Evolutionary conservation across 2,329 filamentous ascomycete species (phyloP).

Genomic region (Pseudocercospora fijiensis): DNA sequence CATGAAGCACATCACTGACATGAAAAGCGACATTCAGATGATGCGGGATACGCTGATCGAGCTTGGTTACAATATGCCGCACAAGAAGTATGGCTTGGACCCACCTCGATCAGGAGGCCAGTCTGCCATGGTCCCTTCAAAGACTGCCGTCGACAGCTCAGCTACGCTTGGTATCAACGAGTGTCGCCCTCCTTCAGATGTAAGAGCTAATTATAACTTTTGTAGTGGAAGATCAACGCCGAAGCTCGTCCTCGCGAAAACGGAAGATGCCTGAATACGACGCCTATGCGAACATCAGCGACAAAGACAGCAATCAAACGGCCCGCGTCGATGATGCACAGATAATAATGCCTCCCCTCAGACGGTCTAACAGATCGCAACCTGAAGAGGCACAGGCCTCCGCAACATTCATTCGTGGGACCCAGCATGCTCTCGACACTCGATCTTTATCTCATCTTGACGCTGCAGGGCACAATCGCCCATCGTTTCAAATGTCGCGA

Average conservation of each 20-base stretch:
- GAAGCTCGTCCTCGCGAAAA: slow-evolving; percentile 34
- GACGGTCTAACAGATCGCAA: not conserved
- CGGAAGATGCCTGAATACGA: slow-evolving; percentile 34
- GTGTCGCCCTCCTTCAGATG: not conserved
- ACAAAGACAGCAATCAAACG: slow-evolving; percentile 14
- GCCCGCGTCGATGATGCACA: not conserved
- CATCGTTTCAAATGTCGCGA: not conserved
- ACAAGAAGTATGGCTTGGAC: slow-evolving; percentile 27
- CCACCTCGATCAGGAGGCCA: not conserved
- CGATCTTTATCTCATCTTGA: not conserved
- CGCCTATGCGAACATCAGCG: slow-evolving; percentile 11
- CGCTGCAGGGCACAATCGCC: not conserved
- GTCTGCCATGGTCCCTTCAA: not conserved
- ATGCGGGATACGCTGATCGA: slow-evolving; percentile 32
- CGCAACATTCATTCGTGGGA: not conserved
- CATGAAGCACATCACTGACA: slow-evolving; percentile 1
- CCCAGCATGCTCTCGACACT: not conserved
- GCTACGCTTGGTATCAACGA: slow-evolving; percentile 20
- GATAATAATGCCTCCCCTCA: slow-evolving; percentile 12
- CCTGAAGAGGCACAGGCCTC: not conserved
- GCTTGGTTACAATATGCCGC: slow-evolving; percentile 36
- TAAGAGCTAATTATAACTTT: not conserved
- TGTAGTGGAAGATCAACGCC: slow-evolving; percentile 20
- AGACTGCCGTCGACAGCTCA: slow-evolving; percentile 12
- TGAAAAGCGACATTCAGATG: slow-evolving; percentile 32